Percentiles rank a stretch among this genome's conserved stretches.
phyloP scores from a whole-genome alignment of 2,329 filamentous ascomycete genomes.

The Hawksworthiomyces lignivorus region DNA sequence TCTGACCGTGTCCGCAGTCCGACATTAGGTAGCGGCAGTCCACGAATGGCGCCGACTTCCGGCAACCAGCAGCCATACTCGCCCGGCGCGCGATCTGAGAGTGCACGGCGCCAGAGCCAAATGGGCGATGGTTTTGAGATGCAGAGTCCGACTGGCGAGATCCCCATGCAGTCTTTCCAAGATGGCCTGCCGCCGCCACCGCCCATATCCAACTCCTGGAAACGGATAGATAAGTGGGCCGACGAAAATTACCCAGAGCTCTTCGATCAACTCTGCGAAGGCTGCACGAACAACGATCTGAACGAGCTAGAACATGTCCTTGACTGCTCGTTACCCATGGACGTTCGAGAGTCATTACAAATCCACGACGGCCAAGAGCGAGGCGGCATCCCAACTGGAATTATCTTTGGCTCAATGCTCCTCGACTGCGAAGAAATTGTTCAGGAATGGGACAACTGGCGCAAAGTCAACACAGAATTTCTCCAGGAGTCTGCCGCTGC shows the following conservation, averaged over 20 bases:
- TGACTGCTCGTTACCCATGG: slow-evolving; percentile 86
- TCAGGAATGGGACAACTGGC: slow-evolving; percentile 96
- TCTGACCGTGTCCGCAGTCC: slow-evolving; percentile 24
- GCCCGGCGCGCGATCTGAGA: slow-evolving; percentile 76
- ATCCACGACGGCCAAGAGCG: slow-evolving; percentile 96
- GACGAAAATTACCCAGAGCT: slow-evolving; percentile 95
- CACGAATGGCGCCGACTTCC: slow-evolving; percentile 1
- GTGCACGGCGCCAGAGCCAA: slow-evolving; percentile 57
- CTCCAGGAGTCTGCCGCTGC: slow-evolving; percentile 52
- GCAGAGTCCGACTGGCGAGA: slow-evolving; percentile 65
- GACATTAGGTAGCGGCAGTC: slow-evolving; percentile 3
- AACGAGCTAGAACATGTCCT: slow-evolving; percentile 95
- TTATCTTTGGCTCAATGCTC: slow-evolving; percentile 90
- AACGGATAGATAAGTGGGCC: slow-evolving; percentile 85
- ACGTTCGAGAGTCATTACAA: slow-evolving; percentile 85
- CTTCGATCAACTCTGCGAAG: slow-evolving; percentile 86
- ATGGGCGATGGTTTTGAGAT: slow-evolving; percentile 62
- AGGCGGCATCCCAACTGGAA: slow-evolving; percentile 80
- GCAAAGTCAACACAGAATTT: slow-evolving; percentile 84
- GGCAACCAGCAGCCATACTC: slow-evolving; percentile 57
- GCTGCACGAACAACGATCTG: slow-evolving; percentile 85
- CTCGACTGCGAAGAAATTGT: slow-evolving; percentile 97
- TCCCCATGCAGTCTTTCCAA: slow-evolving; percentile 92
- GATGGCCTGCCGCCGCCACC: slow-evolving; percentile 87
- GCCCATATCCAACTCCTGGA: slow-evolving; percentile 84